Percentiles rank a stretch among this genome's conserved stretches.
Conservation (phyloP, 2,329 filamentous ascomycete species). For the Botrytis galanthina region DNA sequence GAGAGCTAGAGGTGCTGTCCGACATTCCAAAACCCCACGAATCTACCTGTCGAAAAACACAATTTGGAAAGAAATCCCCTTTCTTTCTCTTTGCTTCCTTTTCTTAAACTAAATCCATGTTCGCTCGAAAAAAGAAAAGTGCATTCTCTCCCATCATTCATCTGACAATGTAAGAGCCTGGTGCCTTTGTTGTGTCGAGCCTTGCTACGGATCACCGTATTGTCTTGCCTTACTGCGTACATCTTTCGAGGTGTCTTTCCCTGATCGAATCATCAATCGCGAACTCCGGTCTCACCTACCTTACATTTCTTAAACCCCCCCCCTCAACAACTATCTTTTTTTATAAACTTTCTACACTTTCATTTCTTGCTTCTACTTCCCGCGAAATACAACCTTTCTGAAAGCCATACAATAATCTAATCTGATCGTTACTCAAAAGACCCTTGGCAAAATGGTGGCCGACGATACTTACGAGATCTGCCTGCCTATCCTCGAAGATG, state of each 20-base stretch:
- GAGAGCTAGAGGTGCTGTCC: slow-evolving; percentile 8
- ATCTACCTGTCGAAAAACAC: slow-evolving; percentile 9
- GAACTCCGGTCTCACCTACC: slow-evolving; percentile 16
- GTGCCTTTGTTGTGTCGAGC: slow-evolving; percentile 29
- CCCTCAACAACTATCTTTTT: slow-evolving; percentile 5
- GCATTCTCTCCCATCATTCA: background rate
- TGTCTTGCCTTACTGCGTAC: slow-evolving; percentile 15
- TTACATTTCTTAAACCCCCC: background rate
- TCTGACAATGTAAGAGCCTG: slow-evolving; percentile 35
- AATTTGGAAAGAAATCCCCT: slow-evolving; percentile 8
- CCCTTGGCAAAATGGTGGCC: slow-evolving; percentile 66
- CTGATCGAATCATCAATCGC: slow-evolving; percentile 23
- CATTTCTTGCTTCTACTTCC: slow-evolving; percentile 1
- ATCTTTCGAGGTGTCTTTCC: slow-evolving; percentile 12
- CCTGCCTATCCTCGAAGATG: slow-evolving; percentile 81
- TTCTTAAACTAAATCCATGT: background rate
- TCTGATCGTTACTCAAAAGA: slow-evolving; percentile 3
- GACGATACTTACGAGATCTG: slow-evolving; percentile 92
- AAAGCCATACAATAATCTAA: slow-evolving; percentile 14
- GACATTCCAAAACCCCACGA: slow-evolving; percentile 21
- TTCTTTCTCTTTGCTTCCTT: background rate
- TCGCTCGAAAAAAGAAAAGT: background rate
- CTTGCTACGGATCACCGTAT: slow-evolving; percentile 18
- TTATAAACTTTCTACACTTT: background rate
- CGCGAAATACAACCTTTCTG: background rate